phyloP scores from a whole-genome alignment of 768 basidiomycete species.

The Omphalotus guepiniiformis region DNA sequence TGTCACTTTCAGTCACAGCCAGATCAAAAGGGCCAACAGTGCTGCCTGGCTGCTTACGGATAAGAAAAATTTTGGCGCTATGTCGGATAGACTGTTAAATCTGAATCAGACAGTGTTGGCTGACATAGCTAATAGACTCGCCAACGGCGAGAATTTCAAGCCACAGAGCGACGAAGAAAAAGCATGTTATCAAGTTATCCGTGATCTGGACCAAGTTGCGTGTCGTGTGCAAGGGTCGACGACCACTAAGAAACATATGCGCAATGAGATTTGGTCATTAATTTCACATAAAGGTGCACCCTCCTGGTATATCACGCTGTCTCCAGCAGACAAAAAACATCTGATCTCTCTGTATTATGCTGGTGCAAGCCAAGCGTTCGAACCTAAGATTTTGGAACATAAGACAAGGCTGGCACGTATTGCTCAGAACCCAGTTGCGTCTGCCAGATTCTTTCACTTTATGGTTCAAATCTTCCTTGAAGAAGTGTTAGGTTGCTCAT shows the following conservation, averaged over 20 bases:
- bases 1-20: not conserved
- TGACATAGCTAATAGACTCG: not conserved
- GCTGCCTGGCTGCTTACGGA: not conserved
- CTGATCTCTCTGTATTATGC: conserved; percentile 3
- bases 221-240: not conserved
- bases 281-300: not conserved
- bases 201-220: not conserved
- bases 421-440: conserved; percentile 16
- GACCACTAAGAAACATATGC: conserved; percentile 1
- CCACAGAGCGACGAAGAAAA: not conserved
- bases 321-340: conserved; percentile 4
- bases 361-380: conserved; percentile 11
- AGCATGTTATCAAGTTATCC: not conserved
- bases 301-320: conserved; percentile 8
- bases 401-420: not conserved
- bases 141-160: not conserved
- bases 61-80: not conserved
- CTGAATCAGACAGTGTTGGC: not conserved
- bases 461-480: conserved; percentile 16
- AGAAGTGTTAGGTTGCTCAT: conserved; percentile 15
- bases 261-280: conserved; percentile 7
- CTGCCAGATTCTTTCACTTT: conserved; percentile 17
- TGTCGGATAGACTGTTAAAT: not conserved
- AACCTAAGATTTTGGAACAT: conserved; percentile 7
- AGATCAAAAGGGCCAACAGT: not conserved